A percentile compares a stretch with the other conserved stretches of the same genome.
Conservation (phyloP, 1,284 basidiomycete species). For the Cutaneotrichosporon spelunceum region DNA sequence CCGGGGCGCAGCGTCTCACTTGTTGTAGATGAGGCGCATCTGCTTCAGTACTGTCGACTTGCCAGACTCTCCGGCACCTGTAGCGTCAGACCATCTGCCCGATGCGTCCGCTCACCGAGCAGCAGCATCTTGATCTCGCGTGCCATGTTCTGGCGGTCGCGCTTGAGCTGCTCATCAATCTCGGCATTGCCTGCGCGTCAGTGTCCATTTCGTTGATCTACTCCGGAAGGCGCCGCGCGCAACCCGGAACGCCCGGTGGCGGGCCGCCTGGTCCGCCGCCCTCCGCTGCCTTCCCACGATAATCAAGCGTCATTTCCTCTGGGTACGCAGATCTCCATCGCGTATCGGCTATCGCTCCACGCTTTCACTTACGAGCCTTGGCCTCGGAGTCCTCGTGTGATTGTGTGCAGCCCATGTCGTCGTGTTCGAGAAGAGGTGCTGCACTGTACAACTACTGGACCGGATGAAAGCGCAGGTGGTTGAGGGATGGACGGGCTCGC, state of each 20-base stretch:
- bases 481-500: conserved; percentile 2
- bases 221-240: not conserved
- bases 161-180: conserved; percentile 92
- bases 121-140: conserved; percentile 82
- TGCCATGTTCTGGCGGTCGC: conserved; percentile 84
- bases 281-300: not conserved
- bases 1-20: conserved; percentile 32
- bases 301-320: not conserved
- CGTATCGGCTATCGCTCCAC: not conserved
- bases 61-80: conserved; percentile 76
- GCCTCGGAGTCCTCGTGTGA: conserved; percentile 52
- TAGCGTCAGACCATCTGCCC: not conserved
- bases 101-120: conserved; percentile 56
- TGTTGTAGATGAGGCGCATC: conserved; percentile 88
- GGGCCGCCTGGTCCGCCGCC: not conserved
- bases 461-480: conserved; percentile 4
- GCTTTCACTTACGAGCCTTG: conserved; percentile 45
- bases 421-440: not conserved
- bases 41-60: conserved; percentile 92
- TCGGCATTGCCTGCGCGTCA: conserved; percentile 66
- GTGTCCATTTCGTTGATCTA: not conserved
- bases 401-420: conserved; percentile 53
- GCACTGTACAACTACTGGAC: conserved; percentile 8
- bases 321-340: not conserved
- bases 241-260: not conserved